Percentiles rank a stretch among this genome's conserved stretches.
These are phyloP conservation scores for Gyrodon lividus DNA, from an alignment of 768 basidiomycete species.

Conservation along the genomic window DNA sequence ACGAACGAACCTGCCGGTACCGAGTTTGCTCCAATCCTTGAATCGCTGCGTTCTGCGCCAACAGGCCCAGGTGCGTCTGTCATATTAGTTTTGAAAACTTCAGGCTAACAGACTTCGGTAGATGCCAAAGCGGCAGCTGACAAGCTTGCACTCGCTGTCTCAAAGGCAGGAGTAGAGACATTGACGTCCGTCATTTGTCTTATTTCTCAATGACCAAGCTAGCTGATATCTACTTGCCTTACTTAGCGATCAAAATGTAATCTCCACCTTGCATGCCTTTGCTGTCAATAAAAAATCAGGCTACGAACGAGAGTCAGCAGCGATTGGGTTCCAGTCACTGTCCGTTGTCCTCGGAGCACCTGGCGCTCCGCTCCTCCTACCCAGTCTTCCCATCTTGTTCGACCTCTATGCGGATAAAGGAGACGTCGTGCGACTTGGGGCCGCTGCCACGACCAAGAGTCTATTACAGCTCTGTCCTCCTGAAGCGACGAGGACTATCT, in stretches of 20 bases:
- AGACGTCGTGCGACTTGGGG: slow-evolving; percentile 82
- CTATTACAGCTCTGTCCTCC: slow-evolving; percentile 84
- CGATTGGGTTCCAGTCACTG: slow-evolving; percentile 76
- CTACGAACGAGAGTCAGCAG: slow-evolving; percentile 84
- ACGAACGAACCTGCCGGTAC: slow-evolving; percentile 43
- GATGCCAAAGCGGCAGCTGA: slow-evolving; percentile 87
- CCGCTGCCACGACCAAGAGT: slow-evolving; percentile 76
- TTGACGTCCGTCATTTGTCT: slow-evolving; percentile 47
- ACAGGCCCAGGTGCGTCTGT: slow-evolving; percentile 54
- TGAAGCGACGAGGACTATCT: slow-evolving; percentile 71
- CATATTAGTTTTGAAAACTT: not conserved
- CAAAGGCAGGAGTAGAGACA: slow-evolving; percentile 59
- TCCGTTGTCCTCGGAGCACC: slow-evolving; percentile 68
- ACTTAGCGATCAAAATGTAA: slow-evolving; percentile 56
- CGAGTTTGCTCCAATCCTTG: slow-evolving; percentile 42
- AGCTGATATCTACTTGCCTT: slow-evolving; percentile 15
- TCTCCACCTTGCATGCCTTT: slow-evolving; percentile 64
- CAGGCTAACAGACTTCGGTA: slow-evolving; percentile 26
- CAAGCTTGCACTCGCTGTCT: slow-evolving; percentile 70
- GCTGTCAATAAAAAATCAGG: slow-evolving; percentile 85
- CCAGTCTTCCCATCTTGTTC: slow-evolving; percentile 73
- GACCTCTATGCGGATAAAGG: slow-evolving; percentile 93
- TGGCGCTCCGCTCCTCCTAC: slow-evolving; percentile 69
- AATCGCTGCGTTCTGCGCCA: slow-evolving; percentile 55
- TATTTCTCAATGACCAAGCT: slow-evolving; percentile 1